Evolutionary conservation across 148 eudicot genomes (phyloP).

Genomic region (Persicaria tinctoria): DNA sequence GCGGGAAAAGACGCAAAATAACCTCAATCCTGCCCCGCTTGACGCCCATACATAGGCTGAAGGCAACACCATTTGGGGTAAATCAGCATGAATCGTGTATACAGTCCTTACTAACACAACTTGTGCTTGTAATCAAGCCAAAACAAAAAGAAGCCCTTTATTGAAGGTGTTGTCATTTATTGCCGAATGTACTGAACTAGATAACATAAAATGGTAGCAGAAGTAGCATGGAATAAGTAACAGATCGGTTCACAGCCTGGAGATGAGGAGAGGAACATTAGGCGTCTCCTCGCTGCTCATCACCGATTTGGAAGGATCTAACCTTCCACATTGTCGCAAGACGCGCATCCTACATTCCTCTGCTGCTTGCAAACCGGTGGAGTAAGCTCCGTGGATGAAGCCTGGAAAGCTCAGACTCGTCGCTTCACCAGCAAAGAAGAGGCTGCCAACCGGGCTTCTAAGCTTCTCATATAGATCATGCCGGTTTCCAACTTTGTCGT

Average conservation of each 20-base stretch:
- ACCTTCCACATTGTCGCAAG: constrained; percentile 72
- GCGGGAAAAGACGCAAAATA: too few species aligned
- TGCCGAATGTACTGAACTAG: too few species aligned
- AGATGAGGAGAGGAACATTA: constrained; percentile 64
- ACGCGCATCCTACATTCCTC: constrained; percentile 98
- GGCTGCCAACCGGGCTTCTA: constrained; percentile 80
- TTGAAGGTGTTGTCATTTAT: too few species aligned
- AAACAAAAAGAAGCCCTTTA: too few species aligned
- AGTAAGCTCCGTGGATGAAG: constrained; percentile 92
- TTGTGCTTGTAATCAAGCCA: too few species aligned
- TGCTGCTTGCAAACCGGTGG: constrained; percentile 83
- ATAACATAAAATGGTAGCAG: too few species aligned
- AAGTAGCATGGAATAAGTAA: too few species aligned
- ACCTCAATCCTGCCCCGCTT: too few species aligned
- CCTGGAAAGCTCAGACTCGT: constrained; percentile 77
- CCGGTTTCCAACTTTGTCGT: constrained; percentile 79
- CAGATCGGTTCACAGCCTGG: constrained; percentile 44
- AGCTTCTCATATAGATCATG: constrained; percentile 85
- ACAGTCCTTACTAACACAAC: too few species aligned
- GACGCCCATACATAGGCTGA: too few species aligned
- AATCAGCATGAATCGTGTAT: too few species aligned
- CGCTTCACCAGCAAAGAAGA: constrained; percentile 98
- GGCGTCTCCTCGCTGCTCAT: constrained; percentile 62
- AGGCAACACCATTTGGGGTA: too few species aligned
- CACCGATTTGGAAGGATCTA: constrained; percentile 70